Conservation (phyloP, 768 basidiomycete species). For the Suillus bovinus region DNA sequence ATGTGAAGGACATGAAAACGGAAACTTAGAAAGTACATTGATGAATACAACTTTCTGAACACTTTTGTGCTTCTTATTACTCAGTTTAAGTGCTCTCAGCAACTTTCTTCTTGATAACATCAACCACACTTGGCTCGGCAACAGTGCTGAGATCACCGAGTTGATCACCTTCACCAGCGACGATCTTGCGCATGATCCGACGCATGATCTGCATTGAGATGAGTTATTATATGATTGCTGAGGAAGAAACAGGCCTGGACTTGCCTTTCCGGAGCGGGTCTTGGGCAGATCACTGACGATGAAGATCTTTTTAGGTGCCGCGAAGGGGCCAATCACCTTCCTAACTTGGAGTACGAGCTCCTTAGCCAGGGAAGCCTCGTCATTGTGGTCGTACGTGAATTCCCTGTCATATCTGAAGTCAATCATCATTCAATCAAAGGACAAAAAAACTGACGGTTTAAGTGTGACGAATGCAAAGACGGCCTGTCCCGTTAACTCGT, state of each 20-base stretch:
- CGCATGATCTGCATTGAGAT: conserved; percentile 72
- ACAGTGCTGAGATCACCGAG: conserved; percentile 93
- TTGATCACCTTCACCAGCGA: conserved; percentile 91
- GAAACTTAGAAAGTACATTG: not conserved
- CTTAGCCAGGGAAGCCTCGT: conserved; percentile 74
- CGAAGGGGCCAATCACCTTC: conserved; percentile 97
- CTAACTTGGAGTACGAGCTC: conserved; percentile 94
- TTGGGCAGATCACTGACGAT: conserved; percentile 87
- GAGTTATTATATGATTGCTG: not conserved
- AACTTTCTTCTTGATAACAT: conserved; percentile 81
- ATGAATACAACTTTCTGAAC: not conserved
- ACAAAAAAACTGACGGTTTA: conserved; percentile 70
- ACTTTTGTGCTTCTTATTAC: not conserved
- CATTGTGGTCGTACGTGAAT: conserved; percentile 69
- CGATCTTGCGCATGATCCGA: conserved; percentile 94
- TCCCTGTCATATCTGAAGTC: conserved; percentile 47
- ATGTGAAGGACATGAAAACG: not conserved
- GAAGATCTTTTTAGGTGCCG: conserved; percentile 91
- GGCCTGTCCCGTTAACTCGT: conserved; percentile 91
- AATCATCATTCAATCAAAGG: not conserved
- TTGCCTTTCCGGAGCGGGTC: conserved; percentile 89
- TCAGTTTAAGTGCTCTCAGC: conserved; percentile 38
- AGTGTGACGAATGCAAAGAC: conserved; percentile 94
- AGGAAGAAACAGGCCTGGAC: not conserved
- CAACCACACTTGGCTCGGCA: conserved; percentile 86